These are phyloP conservation scores for Chlorella sorokiniana DNA, from an alignment of 139 green algal genomes.

Conservation along the genomic window DNA sequence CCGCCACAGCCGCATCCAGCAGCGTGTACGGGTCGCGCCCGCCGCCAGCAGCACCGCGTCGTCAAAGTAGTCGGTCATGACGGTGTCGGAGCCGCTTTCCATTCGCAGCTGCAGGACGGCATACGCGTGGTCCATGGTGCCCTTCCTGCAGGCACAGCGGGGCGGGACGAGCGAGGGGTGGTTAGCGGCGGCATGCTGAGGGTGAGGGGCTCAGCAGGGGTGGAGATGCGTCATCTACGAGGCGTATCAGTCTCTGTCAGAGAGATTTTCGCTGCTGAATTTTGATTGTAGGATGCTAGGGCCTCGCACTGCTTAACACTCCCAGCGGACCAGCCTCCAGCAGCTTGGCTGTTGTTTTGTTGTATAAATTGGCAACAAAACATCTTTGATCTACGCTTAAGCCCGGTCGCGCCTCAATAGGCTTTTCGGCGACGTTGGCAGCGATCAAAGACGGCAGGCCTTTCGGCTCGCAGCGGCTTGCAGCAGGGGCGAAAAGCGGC, in stretches of 20 bases:
- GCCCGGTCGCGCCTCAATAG: no score
- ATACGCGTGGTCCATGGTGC: slow-evolving; percentile 27
- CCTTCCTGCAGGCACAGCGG: slow-evolving; percentile 12
- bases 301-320: no score
- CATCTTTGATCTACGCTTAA: no score
- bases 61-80: slow-evolving; percentile 38
- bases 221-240: no score
- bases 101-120: slow-evolving; percentile 69
- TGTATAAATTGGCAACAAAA: background rate
- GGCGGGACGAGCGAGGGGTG: background rate
- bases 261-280: no score
- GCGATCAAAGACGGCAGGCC: background rate
- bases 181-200: background rate
- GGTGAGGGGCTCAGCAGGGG: background rate
- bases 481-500: background rate
- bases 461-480: background rate
- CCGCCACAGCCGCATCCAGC: slow-evolving; percentile 64
- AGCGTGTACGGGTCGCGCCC: slow-evolving; percentile 64
- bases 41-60: slow-evolving; percentile 48
- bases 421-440: no score
- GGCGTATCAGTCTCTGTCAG: no score
- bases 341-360: background rate
- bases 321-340: no score
- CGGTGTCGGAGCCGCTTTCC: slow-evolving; percentile 71
- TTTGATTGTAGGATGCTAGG: no score